Base-by-base conservation (phyloP, 306 rosid genomes). In the Lablab purpureus region DNA sequence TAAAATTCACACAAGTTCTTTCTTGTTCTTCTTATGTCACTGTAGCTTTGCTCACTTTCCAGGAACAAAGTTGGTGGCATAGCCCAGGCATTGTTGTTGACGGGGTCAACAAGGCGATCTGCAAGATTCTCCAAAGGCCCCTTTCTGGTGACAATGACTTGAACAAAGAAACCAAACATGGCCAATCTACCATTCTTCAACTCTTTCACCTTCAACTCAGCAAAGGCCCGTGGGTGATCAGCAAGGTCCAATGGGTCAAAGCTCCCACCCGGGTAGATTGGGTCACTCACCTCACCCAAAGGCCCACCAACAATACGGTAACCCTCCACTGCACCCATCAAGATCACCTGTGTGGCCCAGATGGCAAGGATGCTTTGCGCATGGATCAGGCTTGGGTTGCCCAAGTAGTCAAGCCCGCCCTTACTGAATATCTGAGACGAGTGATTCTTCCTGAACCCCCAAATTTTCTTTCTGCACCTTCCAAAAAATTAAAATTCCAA, bases 1-100 rank as follows among this genome's bases (percentile, higher is more conserved):
- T 64, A 36, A 18, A 36, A 36, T 65, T 65, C 71, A 65, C 71
- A 65, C 28, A 4, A 13, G 28, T 37, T 25, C 1, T 12, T 66
- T 37, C 71, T 10, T 18, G 28, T 36, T 65, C 28, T 36, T 18
- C 1, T 4, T 4, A 28, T 13, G 67, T 7, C 13, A 2, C 10
- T 2, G 4, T 7, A 1, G 6, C 2, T 4, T 62, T 32, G 10
- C 2, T 73, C 52, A 55, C 66, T 73, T 73, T 54, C 77, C 54
- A 2, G 77, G 77, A 17, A 73, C 77, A 22, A 73, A 73, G 77
- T 73, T 73, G 0, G 77, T 73, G 51, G 77, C 77, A 15, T 34
- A 73, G 77, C 77, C 77, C 77, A 73, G 13, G 77, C 77, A 55
- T 73, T 73, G 77, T 73, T 73, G 77, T 73, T 73, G 3, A 73